phyloP scores from a whole-genome alignment of 2,329 filamentous ascomycete genomes.

The Neopestalotiopsis rosae region DNA sequence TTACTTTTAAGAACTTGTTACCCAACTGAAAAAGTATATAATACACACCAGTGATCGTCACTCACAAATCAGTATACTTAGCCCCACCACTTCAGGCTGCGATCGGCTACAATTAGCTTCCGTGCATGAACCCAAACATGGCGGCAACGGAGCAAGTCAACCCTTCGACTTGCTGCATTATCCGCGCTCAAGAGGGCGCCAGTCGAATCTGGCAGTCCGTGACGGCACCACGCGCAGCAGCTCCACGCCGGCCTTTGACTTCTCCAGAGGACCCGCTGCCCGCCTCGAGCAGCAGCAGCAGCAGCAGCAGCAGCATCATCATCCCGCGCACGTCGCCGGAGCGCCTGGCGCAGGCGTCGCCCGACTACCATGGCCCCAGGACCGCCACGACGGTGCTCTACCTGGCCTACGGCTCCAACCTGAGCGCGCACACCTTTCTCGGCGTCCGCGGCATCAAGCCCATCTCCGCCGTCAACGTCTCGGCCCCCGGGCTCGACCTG shows the following conservation, averaged over 20 bases:
- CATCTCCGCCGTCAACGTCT: constrained; percentile 79
- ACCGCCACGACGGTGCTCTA: constrained; percentile 67
- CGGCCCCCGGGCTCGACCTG: constrained; percentile 77
- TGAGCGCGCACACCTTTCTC: constrained; percentile 79
- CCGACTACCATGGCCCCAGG: constrained; percentile 24
- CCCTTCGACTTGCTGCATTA: neutral
- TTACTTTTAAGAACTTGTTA: neutral
- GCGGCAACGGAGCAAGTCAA: neutral
- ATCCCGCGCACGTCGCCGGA: constrained; percentile 43
- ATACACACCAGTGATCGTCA: neutral
- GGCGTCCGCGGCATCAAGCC: constrained; percentile 80
- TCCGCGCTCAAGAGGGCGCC: neutral
- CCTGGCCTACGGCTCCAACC: constrained; percentile 91
- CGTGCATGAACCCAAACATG: neutral
- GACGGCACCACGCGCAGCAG: neutral
- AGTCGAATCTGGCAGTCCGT: constrained; percentile 6
- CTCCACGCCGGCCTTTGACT: neutral
- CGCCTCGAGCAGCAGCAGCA: constrained; percentile 28
- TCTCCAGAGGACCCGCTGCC: constrained; percentile 27
- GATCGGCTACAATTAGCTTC: no score
- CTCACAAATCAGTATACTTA: neutral
- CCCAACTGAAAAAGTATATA: neutral
- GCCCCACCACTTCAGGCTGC: neutral
- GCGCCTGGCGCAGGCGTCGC: constrained; percentile 43
- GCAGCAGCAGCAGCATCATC: no score